These are phyloP conservation scores for Capsella rubella DNA, from an alignment of 441 rosid species.

Conservation along the genomic window DNA sequence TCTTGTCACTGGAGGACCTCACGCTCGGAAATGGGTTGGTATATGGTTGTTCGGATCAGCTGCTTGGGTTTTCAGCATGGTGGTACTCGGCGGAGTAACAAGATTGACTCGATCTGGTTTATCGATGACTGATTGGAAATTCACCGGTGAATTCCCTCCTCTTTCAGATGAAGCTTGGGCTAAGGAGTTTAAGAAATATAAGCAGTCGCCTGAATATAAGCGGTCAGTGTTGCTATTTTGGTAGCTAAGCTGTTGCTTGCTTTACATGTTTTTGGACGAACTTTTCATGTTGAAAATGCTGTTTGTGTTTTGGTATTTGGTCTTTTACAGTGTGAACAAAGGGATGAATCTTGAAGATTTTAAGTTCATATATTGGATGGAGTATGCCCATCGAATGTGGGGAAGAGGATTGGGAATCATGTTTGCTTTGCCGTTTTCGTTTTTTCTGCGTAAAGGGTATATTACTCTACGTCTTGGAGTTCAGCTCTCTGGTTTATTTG, in stretches of 20 bases:
- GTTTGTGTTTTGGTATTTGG: constrained; percentile 3
- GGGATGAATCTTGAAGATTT: constrained; percentile 96
- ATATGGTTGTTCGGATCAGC: constrained; percentile 96
- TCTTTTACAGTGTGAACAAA: constrained; percentile 70
- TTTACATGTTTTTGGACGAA: not conserved
- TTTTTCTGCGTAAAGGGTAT: constrained; percentile 87
- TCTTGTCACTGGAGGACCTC: constrained; percentile 80
- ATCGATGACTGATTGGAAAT: constrained; percentile 98
- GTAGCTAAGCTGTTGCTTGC: not conserved
- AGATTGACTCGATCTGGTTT: constrained; percentile 92
- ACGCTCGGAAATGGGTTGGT: constrained; percentile 87
- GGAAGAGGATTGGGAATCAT: constrained; percentile 94
- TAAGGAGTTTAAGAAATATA: constrained; percentile 84
- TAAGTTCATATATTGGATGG: constrained; percentile 98
- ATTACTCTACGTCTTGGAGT: constrained; percentile 82
- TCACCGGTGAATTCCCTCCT: constrained; percentile 84
- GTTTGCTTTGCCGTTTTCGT: constrained; percentile 95
- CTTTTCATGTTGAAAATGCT: constrained; percentile 10
- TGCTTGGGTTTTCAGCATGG: constrained; percentile 96
- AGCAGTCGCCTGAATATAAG: constrained; percentile 86
- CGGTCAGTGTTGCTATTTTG: constrained; percentile 53
- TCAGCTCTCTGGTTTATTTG: constrained; percentile 78
- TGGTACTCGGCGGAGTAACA: constrained; percentile 85
- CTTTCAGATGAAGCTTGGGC: constrained; percentile 81
- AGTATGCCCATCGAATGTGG: constrained; percentile 98